Evolutionary conservation across 2,329 filamentous ascomycete genomes (phyloP).

Genomic region (Botrytis tulipae): DNA sequence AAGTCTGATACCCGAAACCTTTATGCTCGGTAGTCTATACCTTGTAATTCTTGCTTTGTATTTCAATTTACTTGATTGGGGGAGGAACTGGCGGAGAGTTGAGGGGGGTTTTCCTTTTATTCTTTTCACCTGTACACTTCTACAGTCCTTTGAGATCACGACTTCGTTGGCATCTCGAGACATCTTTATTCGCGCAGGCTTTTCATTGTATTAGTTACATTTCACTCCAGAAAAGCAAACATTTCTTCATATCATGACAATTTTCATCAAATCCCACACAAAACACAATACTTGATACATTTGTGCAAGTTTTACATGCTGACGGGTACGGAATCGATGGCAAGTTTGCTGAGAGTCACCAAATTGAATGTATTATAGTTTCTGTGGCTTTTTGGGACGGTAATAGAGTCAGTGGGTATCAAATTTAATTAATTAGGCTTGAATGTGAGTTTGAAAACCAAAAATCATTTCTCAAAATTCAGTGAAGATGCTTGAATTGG

Average conservation of each 20-base stretch:
- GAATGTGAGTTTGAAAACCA: background rate
- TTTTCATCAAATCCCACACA: background rate
- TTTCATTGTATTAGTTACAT: constrained; percentile 14
- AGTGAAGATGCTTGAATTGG: background rate
- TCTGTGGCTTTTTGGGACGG: constrained; percentile 3
- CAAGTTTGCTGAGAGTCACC: constrained; percentile 11
- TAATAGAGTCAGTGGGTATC: background rate
- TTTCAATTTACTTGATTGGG: constrained; percentile 6
- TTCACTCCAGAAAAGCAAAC: constrained; percentile 11
- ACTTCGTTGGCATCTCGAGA: background rate
- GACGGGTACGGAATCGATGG: background rate
- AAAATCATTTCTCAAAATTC: background rate
- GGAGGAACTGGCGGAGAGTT: background rate
- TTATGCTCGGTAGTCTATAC: background rate
- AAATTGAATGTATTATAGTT: constrained; percentile 12
- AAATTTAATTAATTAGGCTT: constrained; percentile 9
- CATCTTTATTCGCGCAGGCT: background rate
- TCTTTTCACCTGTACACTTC: constrained; percentile 8
- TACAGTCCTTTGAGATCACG: background rate
- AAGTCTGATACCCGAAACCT: constrained; percentile 5
- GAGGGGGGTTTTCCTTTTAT: background rate
- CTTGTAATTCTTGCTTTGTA: constrained; percentile 13
- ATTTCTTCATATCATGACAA: background rate
- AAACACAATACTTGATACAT: background rate
- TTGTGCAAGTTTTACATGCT: constrained; percentile 13